These are phyloP conservation scores for Xylaria polymorpha DNA, from an alignment of 2,329 filamentous ascomycete species.

Conservation along the genomic window DNA sequence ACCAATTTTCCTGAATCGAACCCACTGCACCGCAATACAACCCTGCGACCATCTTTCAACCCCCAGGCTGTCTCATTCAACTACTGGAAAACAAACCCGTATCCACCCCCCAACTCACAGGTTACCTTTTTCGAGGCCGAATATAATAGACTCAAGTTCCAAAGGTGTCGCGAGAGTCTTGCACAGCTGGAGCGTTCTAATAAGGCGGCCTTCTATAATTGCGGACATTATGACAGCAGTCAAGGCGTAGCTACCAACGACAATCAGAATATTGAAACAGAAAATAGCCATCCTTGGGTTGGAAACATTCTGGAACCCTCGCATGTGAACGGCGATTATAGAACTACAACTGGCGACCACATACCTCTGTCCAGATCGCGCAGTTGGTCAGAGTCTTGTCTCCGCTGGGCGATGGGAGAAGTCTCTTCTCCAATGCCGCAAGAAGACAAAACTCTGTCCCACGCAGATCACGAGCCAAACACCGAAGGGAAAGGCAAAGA, in stretches of 20 bases:
- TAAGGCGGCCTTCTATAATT: slow-evolving; percentile 17
- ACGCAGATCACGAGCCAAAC: background rate
- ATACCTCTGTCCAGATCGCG: background rate
- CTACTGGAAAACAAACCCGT: background rate
- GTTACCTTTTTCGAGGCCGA: background rate
- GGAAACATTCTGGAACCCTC: too few relatives aligned
- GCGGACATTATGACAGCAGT: background rate
- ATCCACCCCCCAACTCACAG: background rate
- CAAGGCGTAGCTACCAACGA: background rate
- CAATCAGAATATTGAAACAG: background rate
- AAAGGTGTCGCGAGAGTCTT: background rate
- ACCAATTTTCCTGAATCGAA: background rate
- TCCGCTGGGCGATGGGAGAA: background rate
- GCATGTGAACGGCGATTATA: background rate
- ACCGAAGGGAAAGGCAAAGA: background rate
- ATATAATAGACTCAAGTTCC: background rate
- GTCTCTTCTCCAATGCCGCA: background rate
- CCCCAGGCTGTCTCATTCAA: background rate
- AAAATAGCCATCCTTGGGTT: background rate
- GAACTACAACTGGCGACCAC: too few relatives aligned
- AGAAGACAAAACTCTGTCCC: background rate
- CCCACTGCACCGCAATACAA: background rate
- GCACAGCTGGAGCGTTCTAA: slow-evolving; percentile 28
- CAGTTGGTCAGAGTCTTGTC: slow-evolving; percentile 13
- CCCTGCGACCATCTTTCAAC: background rate